Percentiles rank a stretch among this genome's conserved stretches.
phyloP scores from a whole-genome alignment of 352 stramenopile genomes.

The Phytophthora megakarya region DNA sequence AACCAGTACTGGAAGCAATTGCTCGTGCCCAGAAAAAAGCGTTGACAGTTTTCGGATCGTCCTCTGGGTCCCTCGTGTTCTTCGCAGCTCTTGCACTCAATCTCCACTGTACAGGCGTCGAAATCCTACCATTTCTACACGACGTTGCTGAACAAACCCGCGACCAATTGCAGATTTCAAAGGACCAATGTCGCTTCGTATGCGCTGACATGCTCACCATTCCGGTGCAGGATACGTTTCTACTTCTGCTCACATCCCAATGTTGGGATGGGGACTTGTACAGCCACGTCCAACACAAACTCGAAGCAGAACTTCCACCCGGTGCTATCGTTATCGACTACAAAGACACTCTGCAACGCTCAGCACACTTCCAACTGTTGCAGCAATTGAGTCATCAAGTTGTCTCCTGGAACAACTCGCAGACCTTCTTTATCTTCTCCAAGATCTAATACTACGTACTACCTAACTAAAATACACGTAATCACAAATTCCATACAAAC shows the following conservation, averaged over 20 bases:
- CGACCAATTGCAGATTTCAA: slow-evolving; percentile 11
- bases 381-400: slow-evolving; percentile 25
- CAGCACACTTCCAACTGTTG: slow-evolving; percentile 32
- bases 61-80: slow-evolving; percentile 57
- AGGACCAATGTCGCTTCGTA: slow-evolving; percentile 32
- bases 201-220: slow-evolving; percentile 51
- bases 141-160: slow-evolving; percentile 28
- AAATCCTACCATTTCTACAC: slow-evolving; percentile 59
- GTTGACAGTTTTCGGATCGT: slow-evolving; percentile 59
- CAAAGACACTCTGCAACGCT: slow-evolving; percentile 39
- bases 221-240: slow-evolving; percentile 22
- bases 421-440: slow-evolving; percentile 48
- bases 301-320: slow-evolving; percentile 41
- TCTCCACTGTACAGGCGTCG: slow-evolving; percentile 43
- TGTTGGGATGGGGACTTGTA: slow-evolving; percentile 60
- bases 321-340: slow-evolving; percentile 59
- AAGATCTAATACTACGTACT: background rate
- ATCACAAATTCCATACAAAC: slow-evolving; percentile 22
- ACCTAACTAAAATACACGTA: background rate
- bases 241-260: slow-evolving; percentile 65
- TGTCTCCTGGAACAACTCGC: slow-evolving; percentile 50
- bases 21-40: background rate
- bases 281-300: slow-evolving; percentile 39
- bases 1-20: slow-evolving; percentile 20
- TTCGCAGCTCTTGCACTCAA: slow-evolving; percentile 44